Percentiles rank a stretch among this genome's conserved stretches.
Evolutionary conservation across 805 yeast genomes (phyloP).

Genomic region (Sugiyamaella boreocaroliniensis): DNA sequence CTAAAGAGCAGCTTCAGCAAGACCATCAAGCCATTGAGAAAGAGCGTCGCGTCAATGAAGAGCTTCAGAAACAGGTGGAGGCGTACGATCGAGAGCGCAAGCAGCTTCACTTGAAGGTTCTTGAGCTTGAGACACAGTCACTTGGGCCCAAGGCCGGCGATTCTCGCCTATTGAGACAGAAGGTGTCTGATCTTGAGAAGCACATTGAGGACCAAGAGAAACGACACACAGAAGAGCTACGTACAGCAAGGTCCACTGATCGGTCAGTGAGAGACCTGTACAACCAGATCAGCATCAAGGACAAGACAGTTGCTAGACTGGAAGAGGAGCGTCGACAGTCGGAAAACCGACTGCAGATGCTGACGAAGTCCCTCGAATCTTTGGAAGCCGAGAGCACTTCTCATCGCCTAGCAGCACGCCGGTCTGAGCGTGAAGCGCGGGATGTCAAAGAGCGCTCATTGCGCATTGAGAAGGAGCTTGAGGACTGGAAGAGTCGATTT

Average conservation of each 20-base stretch:
- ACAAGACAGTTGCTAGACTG: constrained; percentile 23
- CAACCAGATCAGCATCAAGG: constrained; percentile 24
- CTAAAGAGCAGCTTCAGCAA: constrained; percentile 34
- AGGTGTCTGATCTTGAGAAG: constrained; percentile 20
- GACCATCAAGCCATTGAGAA: constrained; percentile 23
- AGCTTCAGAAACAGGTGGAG: constrained; percentile 25
- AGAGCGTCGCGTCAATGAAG: constrained; percentile 21
- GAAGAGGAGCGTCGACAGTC: constrained; percentile 48
- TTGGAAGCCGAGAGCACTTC: constrained; percentile 35
- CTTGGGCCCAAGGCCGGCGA: constrained; percentile 17
- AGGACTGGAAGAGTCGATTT: constrained; percentile 29
- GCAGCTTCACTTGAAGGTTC: constrained; percentile 19
- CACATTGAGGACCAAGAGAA: constrained; percentile 19
- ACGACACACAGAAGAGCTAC: constrained; percentile 16
- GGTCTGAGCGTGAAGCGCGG: constrained; percentile 45
- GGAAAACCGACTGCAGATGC: constrained; percentile 41
- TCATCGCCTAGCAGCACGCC: constrained; percentile 33
- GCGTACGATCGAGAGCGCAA: constrained; percentile 31
- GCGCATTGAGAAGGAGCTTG: constrained; percentile 46
- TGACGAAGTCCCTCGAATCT: constrained; percentile 31
- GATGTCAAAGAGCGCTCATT: constrained; percentile 45
- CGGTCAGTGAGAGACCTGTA: constrained; percentile 23
- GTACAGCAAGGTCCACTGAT: constrained; percentile 20
- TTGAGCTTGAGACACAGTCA: constrained; percentile 22
- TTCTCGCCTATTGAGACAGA: constrained; percentile 11